A percentile compares a stretch with the other conserved stretches of the same genome.
Evolutionary conservation across 2,329 filamentous ascomycete species (phyloP).

Genomic region (Scedosporium aurantiacum): DNA sequence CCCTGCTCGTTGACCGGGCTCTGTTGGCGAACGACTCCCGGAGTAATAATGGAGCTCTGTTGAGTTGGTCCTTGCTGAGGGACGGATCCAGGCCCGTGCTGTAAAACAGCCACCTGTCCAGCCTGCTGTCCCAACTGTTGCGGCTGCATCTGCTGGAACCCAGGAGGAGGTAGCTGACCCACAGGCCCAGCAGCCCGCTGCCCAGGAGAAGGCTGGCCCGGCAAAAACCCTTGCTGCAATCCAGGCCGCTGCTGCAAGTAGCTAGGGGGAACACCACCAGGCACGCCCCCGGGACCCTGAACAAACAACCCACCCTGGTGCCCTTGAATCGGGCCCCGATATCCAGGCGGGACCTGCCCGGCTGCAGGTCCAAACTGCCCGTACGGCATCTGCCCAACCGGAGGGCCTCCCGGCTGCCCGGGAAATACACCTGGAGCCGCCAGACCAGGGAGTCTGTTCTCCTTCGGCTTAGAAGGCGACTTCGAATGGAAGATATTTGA

Average conservation of each 20-base stretch:
- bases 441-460: constrained; percentile 1
- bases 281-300: background rate
- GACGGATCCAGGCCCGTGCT: background rate
- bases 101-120: background rate
- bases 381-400: background rate
- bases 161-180: background rate
- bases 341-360: background rate
- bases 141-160: background rate
- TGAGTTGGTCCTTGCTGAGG: background rate
- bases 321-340: background rate
- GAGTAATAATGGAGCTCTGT: background rate
- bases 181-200: background rate
- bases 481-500: constrained; percentile 14
- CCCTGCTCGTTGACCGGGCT: background rate
- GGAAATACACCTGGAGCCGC: background rate
- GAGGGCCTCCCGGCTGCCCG: background rate
- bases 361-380: background rate
- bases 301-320: background rate
- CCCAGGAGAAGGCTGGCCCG: background rate
- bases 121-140: background rate
- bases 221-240: background rate
- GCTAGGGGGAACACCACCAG: background rate
- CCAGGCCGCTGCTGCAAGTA: background rate
- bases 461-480: constrained; percentile 12
- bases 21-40: background rate